Base-by-base conservation (phyloP, 2,329 filamentous ascomycete species). In the Trichoderma arundinaceum region DNA sequence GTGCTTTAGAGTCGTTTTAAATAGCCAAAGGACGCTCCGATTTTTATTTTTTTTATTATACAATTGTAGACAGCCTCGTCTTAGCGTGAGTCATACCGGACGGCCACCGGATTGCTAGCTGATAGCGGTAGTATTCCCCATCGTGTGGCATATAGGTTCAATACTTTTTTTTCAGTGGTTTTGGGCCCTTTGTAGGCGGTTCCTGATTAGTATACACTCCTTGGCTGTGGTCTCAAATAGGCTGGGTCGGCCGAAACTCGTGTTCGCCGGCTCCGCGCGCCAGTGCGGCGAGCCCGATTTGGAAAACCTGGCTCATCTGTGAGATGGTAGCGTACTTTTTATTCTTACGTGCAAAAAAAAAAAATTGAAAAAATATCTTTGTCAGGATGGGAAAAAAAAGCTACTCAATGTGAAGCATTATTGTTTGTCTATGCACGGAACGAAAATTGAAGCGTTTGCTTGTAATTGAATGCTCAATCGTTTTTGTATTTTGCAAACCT, bases 271-370 rank as follows among this genome's bases (percentile, higher is more conserved):
- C 9, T 51, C 58, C 58, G 46, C 44, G 22, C 22, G 38, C 48
- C 10, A 53, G 38, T 22, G 48, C 58, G 58, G 58, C 38, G 58
- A 62, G 38, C 58, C 58, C 58, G 58, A 62, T 43, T 62, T 44
- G 58, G 58, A 44, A 52, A 33, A 38, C 51, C 22, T 62, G 9
- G 17, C 17, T 44, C 43, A 19, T 17, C 43, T 44, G 7, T 1
- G 2, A 44, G 15, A 44, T 44, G 17, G 49, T 53, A 17, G 46
- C 46, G n/a, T 15, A 10, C 13, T 48, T 58, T 46, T 35, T 44
- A 38, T 22, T 15, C 4, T 19, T 17, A 12, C 15, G n/a, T 44
- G 28, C 3, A 17, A 32, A 44, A 43, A 57, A 57, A 32, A 44
- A 12, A 35, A 19, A 13, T 44, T 6, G 9, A 6, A 57, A 4